A percentile compares a stretch with the other conserved stretches of the same genome.
Evolutionary conservation across 1,284 basidiomycete genomes (phyloP).

Genomic region (Mycosarcoma maydis): DNA sequence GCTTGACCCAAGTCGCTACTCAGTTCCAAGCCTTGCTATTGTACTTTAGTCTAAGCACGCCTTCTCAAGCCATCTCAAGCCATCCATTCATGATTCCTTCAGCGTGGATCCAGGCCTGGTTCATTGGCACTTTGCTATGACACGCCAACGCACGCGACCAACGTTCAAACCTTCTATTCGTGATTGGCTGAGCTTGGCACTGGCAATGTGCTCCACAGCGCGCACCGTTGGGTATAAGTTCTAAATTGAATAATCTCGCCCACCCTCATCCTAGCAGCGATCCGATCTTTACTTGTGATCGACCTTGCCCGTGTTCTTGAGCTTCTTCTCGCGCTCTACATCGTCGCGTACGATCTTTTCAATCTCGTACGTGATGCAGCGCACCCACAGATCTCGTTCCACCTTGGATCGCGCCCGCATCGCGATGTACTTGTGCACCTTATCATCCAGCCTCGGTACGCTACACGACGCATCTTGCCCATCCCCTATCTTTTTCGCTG

Average conservation of each 20-base stretch:
- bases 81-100: too few relatives aligned
- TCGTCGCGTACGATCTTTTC: slow-evolving; percentile 73
- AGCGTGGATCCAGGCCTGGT: too few relatives aligned
- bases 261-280: too few relatives aligned
- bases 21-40: too few relatives aligned
- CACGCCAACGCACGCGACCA: too few relatives aligned
- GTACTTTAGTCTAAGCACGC: too few relatives aligned
- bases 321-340: slow-evolving; percentile 57
- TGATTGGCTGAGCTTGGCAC: too few relatives aligned
- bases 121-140: too few relatives aligned
- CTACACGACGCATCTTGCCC: slow-evolving; percentile 2
- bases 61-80: neutral
- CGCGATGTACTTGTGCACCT: slow-evolving; percentile 73
- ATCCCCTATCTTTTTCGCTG: slow-evolving; percentile 1
- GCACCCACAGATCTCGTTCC: slow-evolving; percentile 87
- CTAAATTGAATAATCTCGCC: too few relatives aligned
- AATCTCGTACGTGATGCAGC: slow-evolving; percentile 82
- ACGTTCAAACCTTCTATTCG: too few relatives aligned
- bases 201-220: neutral
- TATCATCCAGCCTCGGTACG: slow-evolving; percentile 73
- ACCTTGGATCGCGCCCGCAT: slow-evolving; percentile 80
- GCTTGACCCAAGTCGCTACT: neutral
- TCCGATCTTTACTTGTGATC: slow-evolving; percentile 20
- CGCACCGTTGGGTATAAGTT: slow-evolving; percentile 2
- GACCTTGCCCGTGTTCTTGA: slow-evolving; percentile 55